Conservation (phyloP, 306 rosid species). For the Pterocarpus macrocarpus region DNA sequence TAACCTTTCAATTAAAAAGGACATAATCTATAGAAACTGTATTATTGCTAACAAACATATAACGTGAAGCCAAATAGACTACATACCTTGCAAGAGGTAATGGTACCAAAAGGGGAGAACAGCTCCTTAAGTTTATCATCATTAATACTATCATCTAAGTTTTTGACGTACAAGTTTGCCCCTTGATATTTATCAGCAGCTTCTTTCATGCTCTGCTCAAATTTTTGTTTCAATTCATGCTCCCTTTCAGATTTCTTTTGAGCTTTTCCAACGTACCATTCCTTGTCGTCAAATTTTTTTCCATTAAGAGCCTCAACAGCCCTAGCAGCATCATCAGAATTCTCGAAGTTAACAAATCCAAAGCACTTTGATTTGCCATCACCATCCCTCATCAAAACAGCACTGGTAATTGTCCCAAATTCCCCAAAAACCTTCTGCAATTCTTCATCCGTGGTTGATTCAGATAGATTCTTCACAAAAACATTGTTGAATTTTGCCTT, state of each 20-base stretch:
- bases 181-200: conserved; percentile 95
- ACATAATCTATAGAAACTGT: conserved; percentile 22
- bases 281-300: conserved; percentile 77
- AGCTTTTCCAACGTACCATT: conserved; percentile 95
- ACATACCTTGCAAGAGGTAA: conserved; percentile 91
- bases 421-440: conserved; percentile 74
- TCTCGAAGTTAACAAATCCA: conserved; percentile 96
- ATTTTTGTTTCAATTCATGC: conserved; percentile 70
- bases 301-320: conserved; percentile 90
- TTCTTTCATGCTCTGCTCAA: conserved; percentile 93
- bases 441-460: conserved; percentile 85
- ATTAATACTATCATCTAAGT: conserved; percentile 77
- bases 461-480: conserved; percentile 87
- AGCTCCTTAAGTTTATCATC: conserved; percentile 86
- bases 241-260: conserved; percentile 97
- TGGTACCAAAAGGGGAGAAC: conserved; percentile 77
- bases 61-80: conserved; percentile 16
- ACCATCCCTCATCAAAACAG: conserved; percentile 90
- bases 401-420: conserved; percentile 85
- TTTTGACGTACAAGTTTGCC: conserved; percentile 85
- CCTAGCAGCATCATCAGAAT: conserved; percentile 80
- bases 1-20: conserved; percentile 66
- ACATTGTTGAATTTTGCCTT: conserved; percentile 83
- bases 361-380: conserved; percentile 97
- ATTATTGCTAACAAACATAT: background rate